Percentiles rank a stretch among this genome's conserved stretches.
Evolutionary conservation across 768 basidiomycete genomes (phyloP).

Genomic region (Exidia glandulosa): DNA sequence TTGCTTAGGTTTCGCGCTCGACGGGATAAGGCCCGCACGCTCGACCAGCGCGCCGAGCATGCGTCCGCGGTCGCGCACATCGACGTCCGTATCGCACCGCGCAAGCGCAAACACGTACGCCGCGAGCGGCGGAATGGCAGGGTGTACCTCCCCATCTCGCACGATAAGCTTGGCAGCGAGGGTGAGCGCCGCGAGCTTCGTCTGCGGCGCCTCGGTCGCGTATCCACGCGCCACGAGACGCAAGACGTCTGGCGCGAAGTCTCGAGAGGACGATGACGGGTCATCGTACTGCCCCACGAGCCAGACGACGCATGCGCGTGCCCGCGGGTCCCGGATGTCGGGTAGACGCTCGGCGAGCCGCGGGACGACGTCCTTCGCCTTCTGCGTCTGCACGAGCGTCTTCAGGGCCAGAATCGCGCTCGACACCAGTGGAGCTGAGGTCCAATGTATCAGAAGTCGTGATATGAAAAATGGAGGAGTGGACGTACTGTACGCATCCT

Average conservation of each 20-base stretch:
- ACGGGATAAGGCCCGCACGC: constrained; percentile 27
- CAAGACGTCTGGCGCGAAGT: constrained; percentile 85
- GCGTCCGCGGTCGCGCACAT: constrained; percentile 82
- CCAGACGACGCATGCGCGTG: constrained; percentile 85
- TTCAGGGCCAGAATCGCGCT: constrained; percentile 80
- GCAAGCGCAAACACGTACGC: constrained; percentile 76
- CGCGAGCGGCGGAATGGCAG: constrained; percentile 33
- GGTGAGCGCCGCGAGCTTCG: constrained; percentile 73
- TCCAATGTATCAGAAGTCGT: background rate
- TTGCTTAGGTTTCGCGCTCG: constrained; percentile 5
- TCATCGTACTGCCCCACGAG: constrained; percentile 80
- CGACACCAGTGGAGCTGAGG: constrained; percentile 60
- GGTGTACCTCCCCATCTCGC: constrained; percentile 38
- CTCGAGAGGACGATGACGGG: constrained; percentile 28
- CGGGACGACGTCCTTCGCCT: constrained; percentile 38
- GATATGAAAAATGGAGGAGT: background rate
- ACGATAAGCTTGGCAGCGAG: constrained; percentile 80
- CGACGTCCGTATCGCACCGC: constrained; percentile 79
- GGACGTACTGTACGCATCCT: constrained; percentile 56
- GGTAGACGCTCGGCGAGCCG: constrained; percentile 69
- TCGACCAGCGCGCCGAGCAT: constrained; percentile 62
- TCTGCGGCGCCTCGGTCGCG: constrained; percentile 44
- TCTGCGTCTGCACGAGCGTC: constrained; percentile 63
- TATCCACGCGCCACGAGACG: constrained; percentile 72
- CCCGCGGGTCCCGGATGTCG: constrained; percentile 66